Conservation (phyloP, 148 eudicot species). For the Chenopodium suecicum region DNA sequence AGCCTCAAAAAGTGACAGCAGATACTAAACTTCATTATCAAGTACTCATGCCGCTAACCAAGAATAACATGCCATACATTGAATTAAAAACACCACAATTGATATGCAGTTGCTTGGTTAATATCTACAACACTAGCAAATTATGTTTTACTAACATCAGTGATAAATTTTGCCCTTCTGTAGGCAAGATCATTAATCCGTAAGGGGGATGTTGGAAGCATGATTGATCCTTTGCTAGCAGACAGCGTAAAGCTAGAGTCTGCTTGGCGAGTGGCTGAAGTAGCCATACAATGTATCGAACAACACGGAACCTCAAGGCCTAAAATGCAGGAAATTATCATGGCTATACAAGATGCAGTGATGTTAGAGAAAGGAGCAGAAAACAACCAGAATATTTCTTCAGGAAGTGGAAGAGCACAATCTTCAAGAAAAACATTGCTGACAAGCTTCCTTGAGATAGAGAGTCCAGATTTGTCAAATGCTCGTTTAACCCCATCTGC, state of each 20-base stretch:
- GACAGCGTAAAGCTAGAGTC: constrained; percentile 69
- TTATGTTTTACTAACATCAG: constrained; percentile 3
- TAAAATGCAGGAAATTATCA: constrained; percentile 81
- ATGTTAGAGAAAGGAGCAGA: constrained; percentile 77
- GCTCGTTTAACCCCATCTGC: constrained; percentile 65
- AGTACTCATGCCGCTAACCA: neutral
- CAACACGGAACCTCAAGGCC: constrained; percentile 69
- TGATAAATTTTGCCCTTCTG: constrained; percentile 4
- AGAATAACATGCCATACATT: neutral
- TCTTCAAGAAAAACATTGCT: constrained; percentile 78
- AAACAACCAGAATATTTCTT: constrained; percentile 33
- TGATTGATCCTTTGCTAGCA: constrained; percentile 69
- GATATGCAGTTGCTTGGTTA: neutral
- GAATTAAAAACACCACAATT: neutral
- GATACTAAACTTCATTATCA: neutral
- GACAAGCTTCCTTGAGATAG: constrained; percentile 85
- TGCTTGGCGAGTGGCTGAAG: constrained; percentile 90
- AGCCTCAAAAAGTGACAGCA: neutral
- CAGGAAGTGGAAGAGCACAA: constrained; percentile 56
- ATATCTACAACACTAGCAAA: neutral
- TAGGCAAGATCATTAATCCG: constrained; percentile 90
- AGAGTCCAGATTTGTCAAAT: constrained; percentile 78
- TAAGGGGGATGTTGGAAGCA: constrained; percentile 85
- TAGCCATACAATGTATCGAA: constrained; percentile 83
- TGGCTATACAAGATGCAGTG: constrained; percentile 86